Conservation (phyloP, 148 eudicot genomes). For the Vaccinium myrtillus region DNA sequence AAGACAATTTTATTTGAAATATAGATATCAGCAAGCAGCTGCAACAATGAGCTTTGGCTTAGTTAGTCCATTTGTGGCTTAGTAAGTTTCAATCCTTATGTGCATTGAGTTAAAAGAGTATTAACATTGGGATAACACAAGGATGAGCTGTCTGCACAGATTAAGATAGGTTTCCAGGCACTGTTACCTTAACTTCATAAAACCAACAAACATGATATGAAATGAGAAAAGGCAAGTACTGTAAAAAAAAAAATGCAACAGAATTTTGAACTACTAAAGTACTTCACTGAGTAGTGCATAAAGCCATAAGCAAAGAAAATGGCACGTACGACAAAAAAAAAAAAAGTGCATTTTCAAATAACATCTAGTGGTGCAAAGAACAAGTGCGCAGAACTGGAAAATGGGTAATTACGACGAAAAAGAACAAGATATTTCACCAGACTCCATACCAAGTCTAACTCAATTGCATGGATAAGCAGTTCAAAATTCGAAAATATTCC, state of each 20-base stretch:
- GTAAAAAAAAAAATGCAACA: not conserved
- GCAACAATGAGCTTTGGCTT: not conserved
- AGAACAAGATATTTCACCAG: not conserved
- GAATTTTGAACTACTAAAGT: too few species aligned
- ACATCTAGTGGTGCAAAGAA: too few species aligned
- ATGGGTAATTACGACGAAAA: not conserved
- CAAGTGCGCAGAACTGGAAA: too few species aligned
- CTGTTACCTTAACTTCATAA: not conserved
- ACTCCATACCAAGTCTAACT: not conserved
- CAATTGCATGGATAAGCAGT: not conserved
- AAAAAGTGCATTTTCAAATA: too few species aligned
- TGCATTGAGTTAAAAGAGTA: not conserved
- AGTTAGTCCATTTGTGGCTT: not conserved
- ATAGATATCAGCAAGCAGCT: not conserved
- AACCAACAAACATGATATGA: not conserved
- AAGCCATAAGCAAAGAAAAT: too few species aligned
- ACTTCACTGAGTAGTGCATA: too few species aligned
- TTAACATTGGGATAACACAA: not conserved
- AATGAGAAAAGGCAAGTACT: not conserved
- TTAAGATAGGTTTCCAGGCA: not conserved
- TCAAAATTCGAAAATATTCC: not conserved
- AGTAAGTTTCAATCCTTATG: constrained; percentile 1
- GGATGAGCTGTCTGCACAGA: not conserved
- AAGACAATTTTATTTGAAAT: not conserved
- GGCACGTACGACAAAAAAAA: too few species aligned